A percentile compares a stretch with the other conserved stretches of the same genome.
phyloP scores from a whole-genome alignment of 257 asterid species.

The Phtheirospermum japonicum region DNA sequence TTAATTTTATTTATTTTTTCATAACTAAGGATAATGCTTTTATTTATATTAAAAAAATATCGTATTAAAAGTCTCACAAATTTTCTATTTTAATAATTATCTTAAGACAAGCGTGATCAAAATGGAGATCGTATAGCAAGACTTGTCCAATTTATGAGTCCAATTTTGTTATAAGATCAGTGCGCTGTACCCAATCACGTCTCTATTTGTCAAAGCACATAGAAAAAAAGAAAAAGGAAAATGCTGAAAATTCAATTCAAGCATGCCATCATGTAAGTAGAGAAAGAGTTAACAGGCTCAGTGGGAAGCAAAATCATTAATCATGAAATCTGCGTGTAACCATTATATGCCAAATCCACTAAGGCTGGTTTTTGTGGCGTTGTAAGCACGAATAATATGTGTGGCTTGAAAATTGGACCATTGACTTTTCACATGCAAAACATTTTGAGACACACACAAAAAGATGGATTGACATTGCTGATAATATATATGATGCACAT shows the following conservation, averaged over 20 bases:
- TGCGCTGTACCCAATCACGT: background rate
- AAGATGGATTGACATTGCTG: no score
- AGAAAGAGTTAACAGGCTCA: background rate
- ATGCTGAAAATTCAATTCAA: conserved; percentile 1
- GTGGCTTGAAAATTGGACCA: conserved; percentile 26
- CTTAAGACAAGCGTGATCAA: no score
- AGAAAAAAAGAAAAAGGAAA: background rate
- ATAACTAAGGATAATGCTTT: no score
- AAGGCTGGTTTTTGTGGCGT: conserved; percentile 2
- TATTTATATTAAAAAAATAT: no score
- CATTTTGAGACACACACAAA: background rate
- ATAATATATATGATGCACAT: no score
- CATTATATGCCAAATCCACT: background rate
- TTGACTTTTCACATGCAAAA: conserved; percentile 26
- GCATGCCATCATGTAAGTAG: background rate
- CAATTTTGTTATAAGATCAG: background rate
- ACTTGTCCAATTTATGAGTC: no score
- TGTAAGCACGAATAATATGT: conserved; percentile 16
- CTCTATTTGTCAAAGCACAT: background rate
- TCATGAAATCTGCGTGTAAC: background rate
- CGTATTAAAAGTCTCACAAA: background rate
- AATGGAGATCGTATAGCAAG: no score
- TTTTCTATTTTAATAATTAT: no score
- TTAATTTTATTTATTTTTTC: background rate
- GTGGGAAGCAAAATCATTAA: conserved; percentile 32